Base-by-base conservation (phyloP, 108 stramenopile genomes). In the Cyclotella choctawhatcheeana region DNA sequence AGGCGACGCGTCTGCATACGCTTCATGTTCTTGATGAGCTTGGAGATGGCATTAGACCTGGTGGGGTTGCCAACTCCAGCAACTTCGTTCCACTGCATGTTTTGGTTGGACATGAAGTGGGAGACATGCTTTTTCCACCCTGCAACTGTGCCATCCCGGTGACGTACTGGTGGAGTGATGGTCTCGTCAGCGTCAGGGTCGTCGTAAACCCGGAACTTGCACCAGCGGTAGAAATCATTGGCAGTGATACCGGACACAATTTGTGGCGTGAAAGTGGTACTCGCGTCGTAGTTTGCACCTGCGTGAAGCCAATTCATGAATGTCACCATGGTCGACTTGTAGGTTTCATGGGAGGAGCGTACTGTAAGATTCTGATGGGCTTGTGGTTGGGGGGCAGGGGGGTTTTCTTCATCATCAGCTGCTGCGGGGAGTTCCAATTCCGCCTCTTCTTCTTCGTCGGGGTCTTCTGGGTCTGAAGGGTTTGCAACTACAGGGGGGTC, bases 61-160 rank as follows among this genome's bases (percentile, higher is more conserved):
- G 69, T 71, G 24, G 69, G 69, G 60, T 71, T 71, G 44, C 58
- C 56, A 2, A 16, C 24, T 5, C 18, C 5, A 3, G 34, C 22
- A 48, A 5, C 25, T 25, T 62, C 69, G 44, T 60, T 51, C 67
- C 67, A 69, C 33, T 6, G 51, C 6, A 29, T 18, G 35, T 40
- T 54, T 17, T 53, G 18, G 20, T 58, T 70, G 13, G 56, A 58
- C 58, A 70, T 59, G 35, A 58, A 70, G 69, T 43, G 60, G 2
- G 58, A 70, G n/a, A 43, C 20, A 24, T 51, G 20, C 58, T 70
- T 64, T 20, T 70, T 70, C 37, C 58, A 70, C 2, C 26, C 24
- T 8, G 22, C 16, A 12, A 70, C 27, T n/a, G 69, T 34, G 60
- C 5, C 32, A 2, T 32, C 17, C 7, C 69, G 31, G 31, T 52